Conservation (phyloP, 352 stramenopile genomes). For the Globisporangium solare region DNA sequence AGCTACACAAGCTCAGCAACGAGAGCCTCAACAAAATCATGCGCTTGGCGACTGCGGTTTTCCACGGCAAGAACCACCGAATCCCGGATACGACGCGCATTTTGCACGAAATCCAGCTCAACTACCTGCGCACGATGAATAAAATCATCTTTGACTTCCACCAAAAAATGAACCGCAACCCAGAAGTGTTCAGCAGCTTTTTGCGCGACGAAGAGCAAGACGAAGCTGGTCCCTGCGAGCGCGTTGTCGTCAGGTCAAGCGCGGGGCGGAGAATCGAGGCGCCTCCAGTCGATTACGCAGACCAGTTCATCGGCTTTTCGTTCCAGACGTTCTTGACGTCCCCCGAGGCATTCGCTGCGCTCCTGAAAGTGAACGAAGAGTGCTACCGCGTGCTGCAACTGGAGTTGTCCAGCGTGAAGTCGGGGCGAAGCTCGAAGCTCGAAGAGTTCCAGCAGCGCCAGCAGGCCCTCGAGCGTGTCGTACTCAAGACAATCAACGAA, state of each 20-base stretch:
- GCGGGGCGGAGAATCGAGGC: constrained; percentile 28
- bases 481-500: constrained; percentile 78
- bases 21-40: constrained; percentile 79
- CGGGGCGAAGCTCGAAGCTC: constrained; percentile 68
- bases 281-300: constrained; percentile 72
- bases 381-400: constrained; percentile 77
- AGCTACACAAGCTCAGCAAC: constrained; percentile 77
- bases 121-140: constrained; percentile 92
- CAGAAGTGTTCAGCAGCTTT: constrained; percentile 56
- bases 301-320: constrained; percentile 85
- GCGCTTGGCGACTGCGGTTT: constrained; percentile 50
- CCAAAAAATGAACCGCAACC: constrained; percentile 42
- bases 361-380: constrained; percentile 85
- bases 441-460: constrained; percentile 86
- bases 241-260: constrained; percentile 23
- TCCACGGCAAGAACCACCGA: constrained; percentile 61
- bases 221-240: constrained; percentile 28
- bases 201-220: constrained; percentile 42
- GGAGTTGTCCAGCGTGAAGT: constrained; percentile 76
- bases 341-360: constrained; percentile 57
- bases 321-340: constrained; percentile 86
- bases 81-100: constrained; percentile 75
- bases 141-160: constrained; percentile 88
- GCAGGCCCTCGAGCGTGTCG: constrained; percentile 56
- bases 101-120: constrained; percentile 86